A percentile compares a stretch with the other conserved stretches of the same genome.
These are phyloP conservation scores for Microascus cirrosus DNA, from an alignment of 2,329 filamentous ascomycete genomes.

Conservation along the genomic window DNA sequence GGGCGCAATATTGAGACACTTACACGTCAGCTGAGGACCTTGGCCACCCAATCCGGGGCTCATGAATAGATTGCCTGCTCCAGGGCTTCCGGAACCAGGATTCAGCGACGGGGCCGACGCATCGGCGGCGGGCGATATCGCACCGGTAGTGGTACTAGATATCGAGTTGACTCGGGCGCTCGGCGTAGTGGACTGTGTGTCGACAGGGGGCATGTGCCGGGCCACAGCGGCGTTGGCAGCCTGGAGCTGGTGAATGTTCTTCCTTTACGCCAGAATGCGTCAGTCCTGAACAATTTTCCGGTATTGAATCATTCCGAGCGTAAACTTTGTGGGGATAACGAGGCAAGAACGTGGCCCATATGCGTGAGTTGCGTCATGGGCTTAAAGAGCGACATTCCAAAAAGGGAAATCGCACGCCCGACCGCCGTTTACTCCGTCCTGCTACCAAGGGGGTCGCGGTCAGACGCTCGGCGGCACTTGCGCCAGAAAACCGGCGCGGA, in stretches of 20 bases:
- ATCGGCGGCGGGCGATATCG: background rate
- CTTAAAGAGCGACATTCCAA: background rate
- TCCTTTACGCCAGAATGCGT: constrained; percentile 17
- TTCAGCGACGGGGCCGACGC: background rate
- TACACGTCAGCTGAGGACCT: constrained; percentile 36
- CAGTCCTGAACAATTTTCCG: background rate
- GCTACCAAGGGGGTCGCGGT: background rate
- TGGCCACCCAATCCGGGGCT: constrained; percentile 24
- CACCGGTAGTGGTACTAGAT: background rate
- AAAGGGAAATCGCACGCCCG: background rate
- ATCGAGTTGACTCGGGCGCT: constrained; percentile 15
- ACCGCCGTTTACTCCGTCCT: background rate
- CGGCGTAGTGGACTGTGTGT: constrained; percentile 28
- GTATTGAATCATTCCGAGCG: background rate
- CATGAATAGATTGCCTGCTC: constrained; percentile 12
- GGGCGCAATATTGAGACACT: constrained; percentile 15
- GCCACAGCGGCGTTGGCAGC: constrained; percentile 21
- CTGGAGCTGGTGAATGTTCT: constrained; percentile 22
- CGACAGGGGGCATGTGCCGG: constrained; percentile 18
- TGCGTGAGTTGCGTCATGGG: constrained; percentile 2
- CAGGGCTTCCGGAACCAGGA: constrained; percentile 19
- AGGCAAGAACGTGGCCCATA: background rate
- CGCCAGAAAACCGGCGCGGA: background rate
- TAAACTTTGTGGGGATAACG: background rate
- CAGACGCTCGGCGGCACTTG: background rate